Evolutionary conservation across 352 stramenopile genomes (phyloP).

Genomic region (Thalassiosira ordinaria): DNA sequence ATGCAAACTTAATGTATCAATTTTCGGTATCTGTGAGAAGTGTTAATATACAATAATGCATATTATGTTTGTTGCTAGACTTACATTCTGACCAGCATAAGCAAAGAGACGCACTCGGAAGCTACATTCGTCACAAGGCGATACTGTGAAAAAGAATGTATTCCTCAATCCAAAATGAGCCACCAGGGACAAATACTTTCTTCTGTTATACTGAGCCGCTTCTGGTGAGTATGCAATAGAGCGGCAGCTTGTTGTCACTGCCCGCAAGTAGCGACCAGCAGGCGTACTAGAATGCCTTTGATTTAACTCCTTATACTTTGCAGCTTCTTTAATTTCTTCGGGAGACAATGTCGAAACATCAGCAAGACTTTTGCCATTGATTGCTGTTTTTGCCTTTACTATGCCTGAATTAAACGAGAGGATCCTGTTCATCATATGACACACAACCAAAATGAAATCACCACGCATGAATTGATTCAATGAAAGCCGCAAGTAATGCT

Average conservation of each 20-base stretch:
- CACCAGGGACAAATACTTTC: background rate
- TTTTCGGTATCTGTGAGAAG: background rate
- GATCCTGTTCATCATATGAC: slow-evolving; percentile 1
- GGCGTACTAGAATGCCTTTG: too few relatives aligned
- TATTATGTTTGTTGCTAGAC: slow-evolving; percentile 24
- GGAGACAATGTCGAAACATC: too few relatives aligned
- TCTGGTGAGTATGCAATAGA: slow-evolving; percentile 12
- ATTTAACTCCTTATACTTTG: too few relatives aligned
- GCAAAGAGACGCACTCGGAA: background rate
- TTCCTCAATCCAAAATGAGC: background rate
- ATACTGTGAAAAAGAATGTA: background rate
- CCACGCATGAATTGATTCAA: slow-evolving; percentile 16
- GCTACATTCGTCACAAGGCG: background rate
- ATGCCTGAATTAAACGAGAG: slow-evolving; percentile 2
- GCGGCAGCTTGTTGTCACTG: slow-evolving; percentile 30
- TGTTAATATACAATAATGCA: slow-evolving; percentile 24
- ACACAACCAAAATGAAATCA: slow-evolving; percentile 17
- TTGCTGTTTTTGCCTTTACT: too few relatives aligned
- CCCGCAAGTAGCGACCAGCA: too few relatives aligned
- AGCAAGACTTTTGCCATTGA: too few relatives aligned
- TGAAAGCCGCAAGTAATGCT: slow-evolving; percentile 7
- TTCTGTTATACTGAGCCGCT: background rate
- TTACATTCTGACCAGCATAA: background rate
- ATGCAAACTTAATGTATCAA: slow-evolving; percentile 1
- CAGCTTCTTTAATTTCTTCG: too few relatives aligned